phyloP scores from a whole-genome alignment of 305 asterid species.

The Salvia sclarea region DNA sequence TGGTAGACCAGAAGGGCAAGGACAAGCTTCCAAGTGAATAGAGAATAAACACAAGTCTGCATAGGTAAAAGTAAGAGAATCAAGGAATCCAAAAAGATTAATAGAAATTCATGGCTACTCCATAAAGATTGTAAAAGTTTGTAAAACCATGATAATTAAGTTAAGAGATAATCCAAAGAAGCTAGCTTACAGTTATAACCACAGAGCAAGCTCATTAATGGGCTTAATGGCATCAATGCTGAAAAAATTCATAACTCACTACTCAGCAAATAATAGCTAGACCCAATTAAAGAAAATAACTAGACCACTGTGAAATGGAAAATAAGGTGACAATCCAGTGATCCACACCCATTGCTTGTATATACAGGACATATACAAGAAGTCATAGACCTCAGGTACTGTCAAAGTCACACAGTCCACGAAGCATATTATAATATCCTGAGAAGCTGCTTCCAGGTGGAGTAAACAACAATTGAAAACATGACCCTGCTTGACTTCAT shows the following conservation, averaged over 20 bases:
- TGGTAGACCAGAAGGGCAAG: not conserved
- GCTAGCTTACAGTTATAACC: not conserved
- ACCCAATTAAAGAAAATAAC: too few species aligned
- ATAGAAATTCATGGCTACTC: constrained; percentile 15
- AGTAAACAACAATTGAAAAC: constrained; percentile 24
- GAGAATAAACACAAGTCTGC: constrained; percentile 4
- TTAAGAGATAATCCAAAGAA: not conserved
- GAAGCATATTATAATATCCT: constrained; percentile 25
- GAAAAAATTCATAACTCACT: not conserved
- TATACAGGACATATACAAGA: constrained; percentile 2
- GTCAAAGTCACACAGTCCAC: constrained; percentile 7
- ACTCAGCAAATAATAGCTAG: not conserved
- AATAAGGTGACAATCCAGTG: constrained; percentile 23
- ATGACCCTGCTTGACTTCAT: constrained; percentile 20
- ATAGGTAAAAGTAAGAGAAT: not conserved
- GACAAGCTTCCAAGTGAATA: not conserved
- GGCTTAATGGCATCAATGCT: not conserved
- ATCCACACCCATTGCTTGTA: constrained; percentile 3
- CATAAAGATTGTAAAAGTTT: not conserved
- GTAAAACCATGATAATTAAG: not conserved
- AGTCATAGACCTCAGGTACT: constrained; percentile 22
- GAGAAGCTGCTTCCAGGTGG: constrained; percentile 24
- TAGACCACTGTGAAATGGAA: constrained; percentile 16
- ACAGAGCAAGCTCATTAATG: not conserved
- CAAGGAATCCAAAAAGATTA: constrained; percentile 8